Base-by-base conservation (phyloP, 192 early-diverging fungal genomes). In the Umbelopsis ramanniana region DNA sequence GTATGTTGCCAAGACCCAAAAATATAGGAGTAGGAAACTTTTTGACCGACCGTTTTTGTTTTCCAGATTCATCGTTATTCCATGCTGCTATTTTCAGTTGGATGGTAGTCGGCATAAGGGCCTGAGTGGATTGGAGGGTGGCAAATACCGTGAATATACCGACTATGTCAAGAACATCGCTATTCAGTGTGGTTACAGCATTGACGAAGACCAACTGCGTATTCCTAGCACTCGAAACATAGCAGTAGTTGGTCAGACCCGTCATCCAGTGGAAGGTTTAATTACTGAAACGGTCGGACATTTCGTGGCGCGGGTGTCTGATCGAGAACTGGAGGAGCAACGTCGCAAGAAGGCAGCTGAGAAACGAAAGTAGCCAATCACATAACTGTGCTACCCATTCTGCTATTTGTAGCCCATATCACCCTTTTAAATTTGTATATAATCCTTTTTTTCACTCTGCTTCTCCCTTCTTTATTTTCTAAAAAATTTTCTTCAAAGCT, bases 211-310 rank as follows among this genome's bases (percentile, higher is more conserved):
- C 72, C 81, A 80, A 52, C 68, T 94, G 52, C 76, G 93, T 38
- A 94, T 94, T 14, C 93, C 93, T 0, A 92, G 90, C n/a, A 92
- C 93, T 19, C 92, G 92, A 54, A 93, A 94, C 53, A 80, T 92
- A 52, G 90, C 89, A 2, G 74, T 94, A 2, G 76, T 94, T 45
- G 92, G 93, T 19, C 63, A 63, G 19, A 48, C 57, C 50, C 24
- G 74, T 4, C 26, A 17, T 70, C 12, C 12, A 48, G 23, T 45
- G 19, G 29, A 29, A 22, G 43, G 79, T 24, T 21, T 57, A 6
- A 47, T 83, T 7, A 60, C 79, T 24, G n/a, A 37, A 22, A 21
- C 66, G 6, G 77, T 79, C 22, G 69, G 69, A 8, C 8, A 53
- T 46, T 88, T 88, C 74, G 74, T 82, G 46, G 79, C 85, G 17